Evolutionary conservation across 2,329 filamentous ascomycete genomes (phyloP).

Genomic region (Pezicula carpinea): DNA sequence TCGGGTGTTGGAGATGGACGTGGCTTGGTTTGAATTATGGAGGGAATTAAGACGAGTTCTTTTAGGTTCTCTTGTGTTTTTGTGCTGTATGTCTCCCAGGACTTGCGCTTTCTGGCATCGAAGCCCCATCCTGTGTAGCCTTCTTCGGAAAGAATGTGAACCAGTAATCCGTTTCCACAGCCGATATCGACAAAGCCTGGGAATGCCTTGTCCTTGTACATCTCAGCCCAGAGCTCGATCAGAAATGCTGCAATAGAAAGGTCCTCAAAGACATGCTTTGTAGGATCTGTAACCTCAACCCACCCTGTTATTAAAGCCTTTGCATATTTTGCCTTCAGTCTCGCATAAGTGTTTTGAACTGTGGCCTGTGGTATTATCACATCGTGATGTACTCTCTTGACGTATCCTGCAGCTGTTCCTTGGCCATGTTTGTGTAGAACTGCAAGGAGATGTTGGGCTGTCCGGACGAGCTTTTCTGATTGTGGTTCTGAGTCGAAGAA

Average conservation of each 20-base stretch:
- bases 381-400: constrained; percentile 82
- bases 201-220: constrained; percentile 63
- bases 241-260: constrained; percentile 86
- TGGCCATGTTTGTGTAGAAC: constrained; percentile 71
- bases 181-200: constrained; percentile 95
- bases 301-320: constrained; percentile 65
- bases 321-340: constrained; percentile 77
- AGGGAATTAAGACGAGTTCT: constrained; percentile 58
- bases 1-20: not conserved
- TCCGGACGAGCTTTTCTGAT: constrained; percentile 53
- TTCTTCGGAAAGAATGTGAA: constrained; percentile 75
- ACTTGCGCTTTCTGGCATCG: constrained; percentile 80
- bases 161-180: constrained; percentile 88
- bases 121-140: constrained; percentile 87
- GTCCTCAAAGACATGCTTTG: constrained; percentile 95
- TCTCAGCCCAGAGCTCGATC: constrained; percentile 83
- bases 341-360: constrained; percentile 78
- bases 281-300: constrained; percentile 82
- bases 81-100: constrained; percentile 69
- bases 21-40: constrained; percentile 16
- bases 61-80: constrained; percentile 44
- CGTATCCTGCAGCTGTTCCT: constrained; percentile 60
- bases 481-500: constrained; percentile 38
- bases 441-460: constrained; percentile 63
- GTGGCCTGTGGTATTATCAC: constrained; percentile 68